Conservation (phyloP, 2,329 filamentous ascomycete species). For the Colletotrichum zoysiae region DNA sequence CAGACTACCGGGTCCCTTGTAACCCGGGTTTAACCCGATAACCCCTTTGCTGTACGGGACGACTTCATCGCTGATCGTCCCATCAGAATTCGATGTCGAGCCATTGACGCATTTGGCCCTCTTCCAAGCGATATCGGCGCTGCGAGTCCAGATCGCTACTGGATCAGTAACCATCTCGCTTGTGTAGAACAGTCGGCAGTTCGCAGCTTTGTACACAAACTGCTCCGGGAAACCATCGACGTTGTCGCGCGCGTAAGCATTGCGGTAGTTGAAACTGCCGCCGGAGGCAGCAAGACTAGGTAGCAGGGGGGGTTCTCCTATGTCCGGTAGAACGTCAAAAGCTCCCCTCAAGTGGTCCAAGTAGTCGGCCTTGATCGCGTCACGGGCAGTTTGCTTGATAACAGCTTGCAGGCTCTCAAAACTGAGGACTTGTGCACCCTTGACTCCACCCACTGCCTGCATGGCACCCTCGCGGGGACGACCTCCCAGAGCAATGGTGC, state of each 20-base stretch:
- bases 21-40: conserved; percentile 16
- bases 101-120: conserved; percentile 49
- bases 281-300: conserved; percentile 56
- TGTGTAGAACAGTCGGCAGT: conserved; percentile 70
- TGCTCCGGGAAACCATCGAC: conserved; percentile 61
- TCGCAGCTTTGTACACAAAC: conserved; percentile 68
- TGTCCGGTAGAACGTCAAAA: conserved; percentile 12
- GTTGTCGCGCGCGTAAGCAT: conserved; percentile 48
- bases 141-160: conserved; percentile 61
- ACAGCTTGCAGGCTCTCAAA: conserved; percentile 45
- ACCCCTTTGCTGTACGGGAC: conserved; percentile 21
- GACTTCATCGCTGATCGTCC: conserved; percentile 33
- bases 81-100: conserved; percentile 31
- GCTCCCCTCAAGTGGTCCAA: neutral
- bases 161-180: conserved; percentile 61
- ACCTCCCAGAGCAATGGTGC: conserved; percentile 70
- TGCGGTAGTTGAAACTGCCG: conserved; percentile 57
- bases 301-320: conserved; percentile 32
- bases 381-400: conserved; percentile 5
- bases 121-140: conserved; percentile 54
- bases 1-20: conserved; percentile 35
- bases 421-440: conserved; percentile 60
- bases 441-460: conserved; percentile 70
- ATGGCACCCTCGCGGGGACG: conserved; percentile 63
- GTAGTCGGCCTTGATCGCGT: conserved; percentile 31